These are phyloP conservation scores for Urtica urens DNA, from an alignment of 306 rosid species.

Conservation along the genomic window DNA sequence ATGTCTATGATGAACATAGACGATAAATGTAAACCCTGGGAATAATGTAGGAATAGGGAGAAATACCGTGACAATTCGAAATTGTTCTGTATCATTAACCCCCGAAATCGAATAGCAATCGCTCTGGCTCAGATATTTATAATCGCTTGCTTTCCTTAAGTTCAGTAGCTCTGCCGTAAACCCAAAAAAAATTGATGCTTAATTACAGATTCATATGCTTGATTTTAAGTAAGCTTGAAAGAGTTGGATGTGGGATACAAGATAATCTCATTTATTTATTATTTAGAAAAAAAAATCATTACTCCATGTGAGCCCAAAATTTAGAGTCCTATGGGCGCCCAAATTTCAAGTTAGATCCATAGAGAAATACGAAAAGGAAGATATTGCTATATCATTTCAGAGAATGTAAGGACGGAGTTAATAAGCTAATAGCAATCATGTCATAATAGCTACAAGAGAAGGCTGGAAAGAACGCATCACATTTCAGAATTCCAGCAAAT, in stretches of 20 bases:
- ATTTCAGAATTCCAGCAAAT: too few relatives aligned
- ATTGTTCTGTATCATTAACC: conserved; percentile 82
- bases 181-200: neutral
- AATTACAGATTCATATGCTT: too few relatives aligned
- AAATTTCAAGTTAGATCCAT: neutral
- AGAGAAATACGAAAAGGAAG: neutral
- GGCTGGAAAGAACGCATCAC: too few relatives aligned
- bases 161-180: conserved; percentile 60
- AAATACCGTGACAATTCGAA: conserved; percentile 58
- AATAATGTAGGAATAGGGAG: neutral
- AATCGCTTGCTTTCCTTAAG: conserved; percentile 56
- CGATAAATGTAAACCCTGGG: conserved; percentile 7
- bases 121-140: conserved; percentile 82
- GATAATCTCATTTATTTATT: too few relatives aligned
- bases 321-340: too few relatives aligned
- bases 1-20: conserved; percentile 10
- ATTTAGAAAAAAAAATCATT: too few relatives aligned
- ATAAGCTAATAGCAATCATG: too few relatives aligned
- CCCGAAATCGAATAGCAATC: conserved; percentile 65
- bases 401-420: neutral
- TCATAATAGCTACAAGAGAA: too few relatives aligned
- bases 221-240: neutral
- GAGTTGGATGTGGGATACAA: neutral
- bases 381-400: neutral
- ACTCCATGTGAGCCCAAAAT: too few relatives aligned